Base-by-base conservation (phyloP, 2,329 filamentous ascomycete genomes). In the Pyricularia sp. region DNA sequence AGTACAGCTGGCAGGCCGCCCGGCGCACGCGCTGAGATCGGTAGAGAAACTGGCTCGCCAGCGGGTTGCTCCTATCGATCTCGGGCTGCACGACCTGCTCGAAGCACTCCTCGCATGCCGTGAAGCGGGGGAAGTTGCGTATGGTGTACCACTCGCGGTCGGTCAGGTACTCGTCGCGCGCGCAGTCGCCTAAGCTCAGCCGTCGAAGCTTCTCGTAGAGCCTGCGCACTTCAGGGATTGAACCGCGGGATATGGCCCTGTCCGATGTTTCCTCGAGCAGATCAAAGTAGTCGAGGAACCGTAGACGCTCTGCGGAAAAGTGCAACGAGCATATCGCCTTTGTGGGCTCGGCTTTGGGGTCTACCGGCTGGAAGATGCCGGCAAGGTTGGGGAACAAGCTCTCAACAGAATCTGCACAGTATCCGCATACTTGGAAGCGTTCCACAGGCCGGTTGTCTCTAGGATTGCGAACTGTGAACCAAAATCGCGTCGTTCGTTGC, bases 81-180 rank as follows among this genome's bases (percentile, higher is more conserved):
- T 88, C 81, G 0, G 93, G 93, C 78, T 86, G 87, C n/a, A 97
- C 87, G 0, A 92, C 86, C 26, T 92, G 88, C 20, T 92, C 86
- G 76, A 91, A 97, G 77, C 94, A 98, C 77, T 94, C 92, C 72
- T 91, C 88, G 78, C 94, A 98, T 4, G 97, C 90, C 0, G 91
- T 93, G 74, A 97, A 88, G 65, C 93, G 86, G 0, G 91, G 92
- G 0, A 96, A 80, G 17, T 86, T 83, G 0, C 91, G 87, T 77
- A 96, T 92, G 69, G 86, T 88, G 77, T 96, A 89, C 94, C 94
- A 97, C 58, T 84, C 81, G 14, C 83, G 85, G 68, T 87, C 84
- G n/a, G 82, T 77, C 2, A 90, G 78, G 4, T 87, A 82, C n/a
- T 83, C 85, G 75, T 91, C 88, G 42, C 87, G 84, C 25, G 82